Conservation (phyloP, 768 basidiomycete species). For the Termitomyces eurrhizus region DNA sequence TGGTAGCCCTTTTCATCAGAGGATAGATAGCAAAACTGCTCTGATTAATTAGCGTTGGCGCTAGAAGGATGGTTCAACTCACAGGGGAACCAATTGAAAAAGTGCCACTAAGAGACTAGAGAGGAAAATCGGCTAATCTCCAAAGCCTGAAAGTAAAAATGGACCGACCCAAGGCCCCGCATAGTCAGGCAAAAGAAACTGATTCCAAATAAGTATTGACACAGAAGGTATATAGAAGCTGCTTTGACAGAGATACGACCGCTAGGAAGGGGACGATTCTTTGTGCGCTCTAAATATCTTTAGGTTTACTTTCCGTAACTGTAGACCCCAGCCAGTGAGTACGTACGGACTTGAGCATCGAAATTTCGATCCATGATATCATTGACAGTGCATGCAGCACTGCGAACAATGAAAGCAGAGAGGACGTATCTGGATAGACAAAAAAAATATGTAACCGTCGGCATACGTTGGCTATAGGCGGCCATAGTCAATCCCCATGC, state of each 20-base stretch:
- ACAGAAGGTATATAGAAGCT: conserved; percentile 33
- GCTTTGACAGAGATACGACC: conserved; percentile 38
- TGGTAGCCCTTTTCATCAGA: conserved; percentile 46
- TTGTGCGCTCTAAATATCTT: conserved; percentile 36
- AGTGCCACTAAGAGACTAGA: neutral
- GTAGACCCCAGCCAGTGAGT: no score
- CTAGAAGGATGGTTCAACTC: neutral
- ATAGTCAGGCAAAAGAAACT: conserved; percentile 28
- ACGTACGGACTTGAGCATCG: conserved; percentile 44
- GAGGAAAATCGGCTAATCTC: neutral
- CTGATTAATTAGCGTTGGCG: conserved; percentile 28
- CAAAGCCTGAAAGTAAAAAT: neutral
- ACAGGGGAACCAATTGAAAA: conserved; percentile 3
- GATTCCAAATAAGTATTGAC: conserved; percentile 35
- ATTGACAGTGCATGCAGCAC: conserved; percentile 49
- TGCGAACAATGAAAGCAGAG: conserved; percentile 34
- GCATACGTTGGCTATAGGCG: neutral
- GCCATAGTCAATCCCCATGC: conserved; percentile 3
- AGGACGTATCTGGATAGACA: conserved; percentile 28
- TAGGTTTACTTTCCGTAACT: neutral
- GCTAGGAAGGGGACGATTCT: conserved; percentile 40
- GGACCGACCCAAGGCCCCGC: conserved; percentile 15
- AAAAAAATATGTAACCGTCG: neutral
- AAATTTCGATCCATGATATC: conserved; percentile 48
- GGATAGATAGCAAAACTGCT: conserved; percentile 40